Percentiles rank a stretch among this genome's conserved stretches.
Conservation (phyloP, 441 rosid species). For the Gossypium davidsonii region DNA sequence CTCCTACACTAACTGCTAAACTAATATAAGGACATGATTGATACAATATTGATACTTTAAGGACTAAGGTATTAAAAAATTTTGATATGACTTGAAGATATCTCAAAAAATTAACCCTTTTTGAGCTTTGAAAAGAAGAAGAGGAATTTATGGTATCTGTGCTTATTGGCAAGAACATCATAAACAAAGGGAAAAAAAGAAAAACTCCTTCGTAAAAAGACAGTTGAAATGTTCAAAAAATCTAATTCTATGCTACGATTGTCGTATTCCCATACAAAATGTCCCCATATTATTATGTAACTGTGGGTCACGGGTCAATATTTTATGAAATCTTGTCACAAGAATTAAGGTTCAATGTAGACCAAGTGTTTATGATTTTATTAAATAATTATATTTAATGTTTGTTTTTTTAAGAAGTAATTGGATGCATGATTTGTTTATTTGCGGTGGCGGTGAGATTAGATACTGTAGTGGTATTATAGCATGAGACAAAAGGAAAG, state of each 20-base stretch:
- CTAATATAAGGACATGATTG: no score
- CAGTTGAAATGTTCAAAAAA: background rate
- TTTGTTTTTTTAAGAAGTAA: background rate
- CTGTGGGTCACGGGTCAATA: conserved; percentile 27
- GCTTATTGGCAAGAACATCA: background rate
- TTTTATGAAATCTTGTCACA: conserved; percentile 7
- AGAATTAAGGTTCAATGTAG: background rate
- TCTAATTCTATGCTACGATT: conserved; percentile 10
- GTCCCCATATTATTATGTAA: background rate
- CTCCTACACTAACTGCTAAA: no score
- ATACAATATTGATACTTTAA: no score
- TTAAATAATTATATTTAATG: background rate
- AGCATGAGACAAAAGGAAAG: no score
- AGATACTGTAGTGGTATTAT: no score
- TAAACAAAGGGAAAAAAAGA: background rate
- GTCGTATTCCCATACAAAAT: conserved; percentile 25
- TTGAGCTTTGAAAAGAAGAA: background rate
- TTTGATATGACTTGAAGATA: no score
- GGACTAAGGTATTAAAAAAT: no score
- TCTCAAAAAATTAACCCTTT: background rate
- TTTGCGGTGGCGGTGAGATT: rapidly evolving
- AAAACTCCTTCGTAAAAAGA: conserved; percentile 11
- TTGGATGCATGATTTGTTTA: no score
- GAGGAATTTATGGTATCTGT: background rate
- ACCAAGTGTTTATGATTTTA: background rate